Base-by-base conservation (phyloP, 495 filamentous ascomycete species). In the Daldinia decipiens region DNA sequence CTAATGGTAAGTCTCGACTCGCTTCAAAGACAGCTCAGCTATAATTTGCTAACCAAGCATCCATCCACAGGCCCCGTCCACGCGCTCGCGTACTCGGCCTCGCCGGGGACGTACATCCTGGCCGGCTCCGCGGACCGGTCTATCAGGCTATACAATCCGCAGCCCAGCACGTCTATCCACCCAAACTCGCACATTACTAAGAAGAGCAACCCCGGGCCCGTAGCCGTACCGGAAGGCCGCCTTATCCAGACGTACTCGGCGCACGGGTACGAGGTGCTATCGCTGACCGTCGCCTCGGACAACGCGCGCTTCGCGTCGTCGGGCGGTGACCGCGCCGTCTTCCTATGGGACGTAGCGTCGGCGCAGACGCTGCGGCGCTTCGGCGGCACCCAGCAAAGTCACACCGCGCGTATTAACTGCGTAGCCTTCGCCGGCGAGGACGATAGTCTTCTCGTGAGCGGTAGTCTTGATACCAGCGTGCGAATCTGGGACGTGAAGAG, bases 321-420 rank as follows among this genome's bases (percentile, higher is more conserved):
- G 3, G 95, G 95, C 76, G 95, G 96, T 47, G 95, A 99, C 82
- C 88, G 92, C 70, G 85, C 85, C 71, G 92, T 97, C 4, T 97
- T 97, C 75, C 85, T 97, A 17, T 99, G 95, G 95, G 95, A 99
- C 80, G 95, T 98, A 0, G 81, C 88, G 5, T 90, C 90, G 5
- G 93, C 90, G 8, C 80, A 81, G 71, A 97, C 95, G 0, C 75
- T 90, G 15, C 85, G 90, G 31, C 85, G 95, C 32, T 96, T 94
- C 83, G 84, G 82, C 31, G 82, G 83, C 29, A 68, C 68, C 8
- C 65, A 62, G 31, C 80, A 83, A 52, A 92, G 90, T 4, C 93
- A 96, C 80, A 83, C 81, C 39, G 86, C 86, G 17, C 81, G 93
- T 27, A 83, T 99, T 36, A 96, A 98, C 78, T 79, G 84, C 13